phyloP scores from a whole-genome alignment of 768 basidiomycete species.

The Sporobolomyces phaffii region DNA sequence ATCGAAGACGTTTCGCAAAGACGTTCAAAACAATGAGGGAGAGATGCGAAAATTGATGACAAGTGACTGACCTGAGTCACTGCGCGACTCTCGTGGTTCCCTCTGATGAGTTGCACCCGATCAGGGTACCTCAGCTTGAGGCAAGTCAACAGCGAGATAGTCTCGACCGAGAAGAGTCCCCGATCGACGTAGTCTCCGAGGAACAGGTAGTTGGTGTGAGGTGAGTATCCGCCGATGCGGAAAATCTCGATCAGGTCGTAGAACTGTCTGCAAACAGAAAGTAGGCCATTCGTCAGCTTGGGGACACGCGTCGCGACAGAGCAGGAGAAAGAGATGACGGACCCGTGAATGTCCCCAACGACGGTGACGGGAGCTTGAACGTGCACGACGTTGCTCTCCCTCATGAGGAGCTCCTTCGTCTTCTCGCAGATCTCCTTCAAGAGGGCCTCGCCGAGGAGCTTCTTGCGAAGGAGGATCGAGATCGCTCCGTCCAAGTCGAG shows the following conservation, averaged over 20 bases:
- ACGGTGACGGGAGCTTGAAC: slow-evolving; percentile 95
- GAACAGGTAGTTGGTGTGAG: slow-evolving; percentile 96
- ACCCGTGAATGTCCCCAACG: slow-evolving; percentile 99
- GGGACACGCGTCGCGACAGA: background rate
- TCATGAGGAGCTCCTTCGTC: slow-evolving; percentile 98
- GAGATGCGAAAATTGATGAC: slow-evolving; percentile 24
- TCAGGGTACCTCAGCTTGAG: slow-evolving; percentile 95
- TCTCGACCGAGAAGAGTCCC: slow-evolving; percentile 95
- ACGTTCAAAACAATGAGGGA: no score
- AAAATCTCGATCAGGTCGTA: slow-evolving; percentile 99
- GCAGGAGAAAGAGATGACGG: background rate
- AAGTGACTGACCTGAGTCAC: slow-evolving; percentile 78
- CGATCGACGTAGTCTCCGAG: slow-evolving; percentile 98
- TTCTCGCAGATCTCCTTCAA: slow-evolving; percentile 98
- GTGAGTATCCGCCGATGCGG: slow-evolving; percentile 93
- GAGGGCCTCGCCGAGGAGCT: slow-evolving; percentile 87
- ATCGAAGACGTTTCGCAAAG: no score
- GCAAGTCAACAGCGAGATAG: slow-evolving; percentile 92
- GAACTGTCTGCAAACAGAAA: slow-evolving; percentile 61
- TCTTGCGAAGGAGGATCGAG: slow-evolving; percentile 47
- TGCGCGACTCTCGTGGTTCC: slow-evolving; percentile 95
- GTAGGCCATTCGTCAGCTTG: background rate
- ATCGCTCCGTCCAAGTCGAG: slow-evolving; percentile 40
- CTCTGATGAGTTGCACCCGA: slow-evolving; percentile 89
- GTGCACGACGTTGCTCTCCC: slow-evolving; percentile 97